Base-by-base conservation (phyloP, 2,329 filamentous ascomycete genomes). In the Fusarium armeniacum region DNA sequence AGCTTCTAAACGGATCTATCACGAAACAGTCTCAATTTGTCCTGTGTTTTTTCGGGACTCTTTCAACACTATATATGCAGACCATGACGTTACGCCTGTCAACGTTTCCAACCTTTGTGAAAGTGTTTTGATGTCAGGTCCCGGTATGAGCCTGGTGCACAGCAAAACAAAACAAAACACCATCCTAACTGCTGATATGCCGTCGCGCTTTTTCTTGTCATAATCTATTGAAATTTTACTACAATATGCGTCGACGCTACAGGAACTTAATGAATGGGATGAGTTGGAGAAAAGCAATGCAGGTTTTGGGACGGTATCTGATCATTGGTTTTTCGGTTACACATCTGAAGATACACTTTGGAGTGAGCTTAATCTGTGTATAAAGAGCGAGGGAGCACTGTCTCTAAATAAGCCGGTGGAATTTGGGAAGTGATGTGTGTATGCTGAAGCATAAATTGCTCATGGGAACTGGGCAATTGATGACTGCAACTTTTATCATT, bases 251-350 rank as follows among this genome's bases (percentile, higher is more conserved):
- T 53, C 63, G 63, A 62, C 58, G 70, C 68, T 72, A 62, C 63
- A 58, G 60, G 72, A 50, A 41, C 66, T 61, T 67, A 36, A 36
- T 67, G 49, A 36, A 36, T 67, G 49, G 59, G 64, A 44, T 59
- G 55, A 63, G 59, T 61, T 57, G 51, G 62, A 69, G 52, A 69
- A 46, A 28, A 20, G n/a, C 57, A 65, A 70, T 60, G 52, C 67
- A 67, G 56, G 64, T 68, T 72, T 76, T 71, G 65, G 62, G 75
- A 71, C 76, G 73, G 76, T 74, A 71, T 67, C 73, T 75, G 40
- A 64, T 73, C 69, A 76, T 60, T 77, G 76, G 73, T 62, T 76
- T 72, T 66, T 71, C 20, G 72, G 67, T 60, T 64, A 66, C 67
- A 54, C 67, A 54, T 57, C 56, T 55, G 54, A 56, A 61, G 20